Evolutionary conservation across 2,329 filamentous ascomycete genomes (phyloP).

Genomic region (Neopestalotiopsis sp.): DNA sequence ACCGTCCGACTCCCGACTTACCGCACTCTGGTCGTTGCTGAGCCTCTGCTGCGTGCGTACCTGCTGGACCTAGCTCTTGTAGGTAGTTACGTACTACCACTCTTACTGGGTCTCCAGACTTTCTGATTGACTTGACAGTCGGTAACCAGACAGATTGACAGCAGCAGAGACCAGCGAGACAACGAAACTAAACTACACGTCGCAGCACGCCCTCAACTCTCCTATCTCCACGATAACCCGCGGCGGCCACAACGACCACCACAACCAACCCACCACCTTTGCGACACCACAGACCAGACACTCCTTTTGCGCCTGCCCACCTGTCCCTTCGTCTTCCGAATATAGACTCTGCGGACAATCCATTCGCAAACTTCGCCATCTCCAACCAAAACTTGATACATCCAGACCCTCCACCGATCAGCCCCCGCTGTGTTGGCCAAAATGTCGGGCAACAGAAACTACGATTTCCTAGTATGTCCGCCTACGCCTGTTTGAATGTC

Average conservation of each 20-base stretch:
- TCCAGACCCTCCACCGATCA: slow-evolving; percentile 27
- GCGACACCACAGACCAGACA: neutral
- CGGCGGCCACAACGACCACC: neutral
- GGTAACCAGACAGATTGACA: neutral
- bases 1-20: neutral
- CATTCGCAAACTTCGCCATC: slow-evolving; percentile 20
- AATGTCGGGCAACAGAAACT: slow-evolving; percentile 98
- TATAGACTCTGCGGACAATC: neutral
- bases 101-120: neutral
- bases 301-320: neutral
- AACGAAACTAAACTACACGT: slow-evolving; percentile 4
- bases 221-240: slow-evolving; percentile 8
- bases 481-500: slow-evolving; percentile 17
- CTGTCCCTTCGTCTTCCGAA: neutral
- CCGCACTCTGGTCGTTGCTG: neutral
- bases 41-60: neutral
- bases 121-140: slow-evolving; percentile 1
- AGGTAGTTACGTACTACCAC: neutral
- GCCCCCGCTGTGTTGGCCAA: slow-evolving; percentile 32
- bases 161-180: too few species aligned
- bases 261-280: neutral
- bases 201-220: slow-evolving; percentile 2
- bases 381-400: slow-evolving; percentile 16
- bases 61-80: neutral
- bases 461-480: slow-evolving; percentile 89